These are phyloP conservation scores for Massarina eburnea DNA, from an alignment of 2,329 filamentous ascomycete genomes.

Conservation along the genomic window DNA sequence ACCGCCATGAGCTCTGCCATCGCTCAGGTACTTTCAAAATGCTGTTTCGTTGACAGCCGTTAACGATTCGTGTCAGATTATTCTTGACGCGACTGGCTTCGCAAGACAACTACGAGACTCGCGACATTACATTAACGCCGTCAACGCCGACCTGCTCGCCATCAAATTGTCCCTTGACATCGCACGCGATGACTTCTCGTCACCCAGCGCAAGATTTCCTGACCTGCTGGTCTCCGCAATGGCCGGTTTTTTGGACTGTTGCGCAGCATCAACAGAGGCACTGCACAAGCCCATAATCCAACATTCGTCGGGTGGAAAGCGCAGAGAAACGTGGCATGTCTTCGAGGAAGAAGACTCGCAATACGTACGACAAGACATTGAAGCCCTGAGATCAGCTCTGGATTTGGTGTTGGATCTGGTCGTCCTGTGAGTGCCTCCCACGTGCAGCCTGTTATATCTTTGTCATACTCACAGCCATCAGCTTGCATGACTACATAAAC, in stretches of 20 bases:
- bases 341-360: conserved; percentile 19
- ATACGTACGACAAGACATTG: conserved; percentile 25
- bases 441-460: neutral
- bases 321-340: conserved; percentile 23
- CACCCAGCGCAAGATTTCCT: conserved; percentile 18
- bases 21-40: conserved; percentile 26
- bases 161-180: conserved; percentile 35
- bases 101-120: conserved; percentile 35
- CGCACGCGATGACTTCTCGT: conserved; percentile 35
- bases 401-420: conserved; percentile 34
- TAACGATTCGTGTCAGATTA: conserved; percentile 24
- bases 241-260: conserved; percentile 33
- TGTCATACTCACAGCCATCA: neutral
- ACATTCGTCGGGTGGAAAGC: conserved; percentile 24
- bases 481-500: neutral
- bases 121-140: conserved; percentile 34
- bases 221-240: conserved; percentile 26
- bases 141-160: conserved; percentile 34
- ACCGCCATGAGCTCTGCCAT: conserved; percentile 34
- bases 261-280: conserved; percentile 26
- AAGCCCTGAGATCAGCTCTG: conserved; percentile 27
- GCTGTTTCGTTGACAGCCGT: conserved; percentile 2
- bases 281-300: conserved; percentile 33
- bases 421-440: conserved; percentile 22
- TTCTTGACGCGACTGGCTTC: conserved; percentile 31